Evolutionary conservation across 441 rosid species (phyloP).

Genomic region (Hura crepitans): DNA sequence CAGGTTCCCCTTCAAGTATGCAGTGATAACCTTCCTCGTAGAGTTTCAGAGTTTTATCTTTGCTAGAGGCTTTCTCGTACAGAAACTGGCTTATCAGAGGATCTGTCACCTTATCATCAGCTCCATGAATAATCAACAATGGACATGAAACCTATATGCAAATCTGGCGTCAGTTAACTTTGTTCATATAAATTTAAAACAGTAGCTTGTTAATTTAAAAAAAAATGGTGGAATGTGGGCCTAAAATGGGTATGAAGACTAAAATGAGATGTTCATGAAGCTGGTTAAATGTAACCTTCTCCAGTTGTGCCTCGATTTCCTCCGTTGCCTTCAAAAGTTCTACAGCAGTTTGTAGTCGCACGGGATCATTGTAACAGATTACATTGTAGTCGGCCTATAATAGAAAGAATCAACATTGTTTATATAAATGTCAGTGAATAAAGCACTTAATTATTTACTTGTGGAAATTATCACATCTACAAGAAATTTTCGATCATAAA

Average conservation of each 20-base stretch:
- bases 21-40: constrained; percentile 83
- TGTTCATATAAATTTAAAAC: neutral
- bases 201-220: neutral
- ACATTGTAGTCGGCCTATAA: constrained; percentile 74
- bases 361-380: constrained; percentile 51
- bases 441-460: too few species aligned
- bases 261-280: neutral
- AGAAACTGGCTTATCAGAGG: constrained; percentile 76
- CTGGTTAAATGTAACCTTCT: constrained; percentile 40
- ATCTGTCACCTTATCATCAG: constrained; percentile 84
- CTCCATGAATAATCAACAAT: constrained; percentile 81
- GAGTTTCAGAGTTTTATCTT: constrained; percentile 78
- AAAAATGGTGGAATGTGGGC: neutral
- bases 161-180: constrained; percentile 6
- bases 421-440: neutral
- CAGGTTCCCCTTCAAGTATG: constrained; percentile 91
- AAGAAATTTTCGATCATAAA: neutral
- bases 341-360: constrained; percentile 65
- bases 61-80: constrained; percentile 62
- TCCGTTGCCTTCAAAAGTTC: constrained; percentile 71
- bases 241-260: neutral
- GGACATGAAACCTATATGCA: constrained; percentile 68
- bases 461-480: too few species aligned
- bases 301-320: constrained; percentile 64
- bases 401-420: constrained; percentile 19